Evolutionary conservation across 2,329 filamentous ascomycete species (phyloP), one percentile per base, ranked within the genome.

Genomic region (Claviceps pazoutovae): DNA sequence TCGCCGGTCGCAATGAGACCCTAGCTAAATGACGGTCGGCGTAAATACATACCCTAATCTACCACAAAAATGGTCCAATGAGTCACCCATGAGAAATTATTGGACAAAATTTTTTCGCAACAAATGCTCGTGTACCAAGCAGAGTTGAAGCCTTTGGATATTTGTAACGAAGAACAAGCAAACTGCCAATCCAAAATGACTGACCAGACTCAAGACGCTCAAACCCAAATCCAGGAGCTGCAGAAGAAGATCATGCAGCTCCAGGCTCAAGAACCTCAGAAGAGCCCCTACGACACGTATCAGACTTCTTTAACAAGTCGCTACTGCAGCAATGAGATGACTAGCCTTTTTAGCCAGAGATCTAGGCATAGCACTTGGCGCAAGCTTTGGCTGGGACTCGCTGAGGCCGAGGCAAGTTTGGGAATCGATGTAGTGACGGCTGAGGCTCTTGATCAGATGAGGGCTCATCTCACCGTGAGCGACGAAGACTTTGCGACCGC

Each of bases 341-440:
- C 83, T 60, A 75, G 78, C 57, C 79, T 95, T 55, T 96, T 95
- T 74, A 84, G 82, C 59, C 80, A 83, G 54, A 80, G 88, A 44
- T 83, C 80, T 51, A 78, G 88, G 34, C 81, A 83, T 66, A 83
- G 80, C 43, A 88, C 82, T 51, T 94, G 88, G 88, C 81, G 89
- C 57, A 77, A 86, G 65, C 79, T 95, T 17, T 96, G 90, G 90
- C 72, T 91, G 45, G 82, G 77, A 69, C 83, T 95, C 11, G 89
- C 89, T 23, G 84, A 95, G 73, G 75, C 78, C 9, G 84, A 95
- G 73, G 83, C 82, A 66, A 84, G 90, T 66, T 77, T 95, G 2
- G 88, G 88, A 2, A 78, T 95, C 46, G 71, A 78, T 8, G 64
- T 70, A 45, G 90, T 95, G 63, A 82, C 79, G 14, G 67, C 76